Conservation (phyloP, 805 yeast species). For the Priceomyces medius region DNA sequence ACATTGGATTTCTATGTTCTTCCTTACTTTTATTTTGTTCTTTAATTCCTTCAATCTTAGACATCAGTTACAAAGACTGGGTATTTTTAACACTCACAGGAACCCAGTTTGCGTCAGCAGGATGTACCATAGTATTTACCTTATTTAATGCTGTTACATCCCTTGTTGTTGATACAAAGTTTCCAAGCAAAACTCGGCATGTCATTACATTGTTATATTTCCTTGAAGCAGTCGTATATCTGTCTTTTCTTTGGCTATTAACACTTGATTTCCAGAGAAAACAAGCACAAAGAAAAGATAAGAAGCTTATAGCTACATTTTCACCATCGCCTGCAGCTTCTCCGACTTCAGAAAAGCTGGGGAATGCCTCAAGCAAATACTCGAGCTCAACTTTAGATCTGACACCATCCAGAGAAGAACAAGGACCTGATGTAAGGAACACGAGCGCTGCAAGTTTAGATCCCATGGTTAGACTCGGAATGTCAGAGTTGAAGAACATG, state of each 20-base stretch:
- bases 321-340: constrained; percentile 8
- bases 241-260: background rate
- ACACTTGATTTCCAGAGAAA: constrained; percentile 2
- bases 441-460: constrained; percentile 1
- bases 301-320: constrained; percentile 8
- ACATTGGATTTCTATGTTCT: constrained; percentile 13
- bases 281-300: constrained; percentile 8
- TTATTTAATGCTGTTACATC: constrained; percentile 4
- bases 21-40: constrained; percentile 1
- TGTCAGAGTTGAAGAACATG: background rate
- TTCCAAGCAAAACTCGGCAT: constrained; percentile 4
- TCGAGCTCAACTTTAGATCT: constrained; percentile 3
- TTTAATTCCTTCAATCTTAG: background rate
- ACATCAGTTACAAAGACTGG: background rate
- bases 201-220: constrained; percentile 1
- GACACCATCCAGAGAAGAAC: background rate
- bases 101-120: background rate
- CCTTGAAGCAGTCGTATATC: background rate
- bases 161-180: constrained; percentile 3
- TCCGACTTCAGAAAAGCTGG: background rate
- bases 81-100: background rate
- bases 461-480: background rate
- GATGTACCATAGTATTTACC: constrained; percentile 1
- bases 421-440: background rate
- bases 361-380: constrained; percentile 4